Evolutionary conservation across 768 basidiomycete species (phyloP).

Genomic region (Vararia minispora): DNA sequence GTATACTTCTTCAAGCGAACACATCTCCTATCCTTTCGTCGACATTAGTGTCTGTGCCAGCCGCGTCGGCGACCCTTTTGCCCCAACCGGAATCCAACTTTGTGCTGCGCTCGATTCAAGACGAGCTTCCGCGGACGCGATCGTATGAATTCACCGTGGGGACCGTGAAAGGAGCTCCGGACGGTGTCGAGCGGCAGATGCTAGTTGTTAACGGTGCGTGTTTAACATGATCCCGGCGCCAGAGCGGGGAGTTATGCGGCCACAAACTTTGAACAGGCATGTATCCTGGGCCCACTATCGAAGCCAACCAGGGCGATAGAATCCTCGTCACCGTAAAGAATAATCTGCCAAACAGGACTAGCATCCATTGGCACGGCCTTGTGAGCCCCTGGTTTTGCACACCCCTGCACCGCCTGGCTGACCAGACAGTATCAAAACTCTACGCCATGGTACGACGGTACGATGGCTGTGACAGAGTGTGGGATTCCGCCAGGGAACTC

Average conservation of each 20-base stretch:
- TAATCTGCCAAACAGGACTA: conserved; percentile 21
- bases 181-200: conserved; percentile 30
- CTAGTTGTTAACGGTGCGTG: conserved; percentile 34
- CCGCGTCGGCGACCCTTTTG: conserved; percentile 1
- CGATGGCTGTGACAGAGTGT: conserved; percentile 36
- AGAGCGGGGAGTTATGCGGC: no score
- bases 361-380: conserved; percentile 26
- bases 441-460: conserved; percentile 39
- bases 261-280: conserved; percentile 13
- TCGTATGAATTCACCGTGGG: conserved; percentile 32
- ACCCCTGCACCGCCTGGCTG: neutral
- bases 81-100: conserved; percentile 8
- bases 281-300: conserved; percentile 28
- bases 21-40: conserved; percentile 2
- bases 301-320: conserved; percentile 26
- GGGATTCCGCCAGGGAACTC: conserved; percentile 40
- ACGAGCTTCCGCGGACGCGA: conserved; percentile 26
- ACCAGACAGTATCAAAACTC: conserved; percentile 28
- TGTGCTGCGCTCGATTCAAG: conserved; percentile 7
- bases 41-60: conserved; percentile 1
- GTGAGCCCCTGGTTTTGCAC: conserved; percentile 10
- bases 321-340: conserved; percentile 27
- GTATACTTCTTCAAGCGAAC: conserved; percentile 10
- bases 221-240: neutral
- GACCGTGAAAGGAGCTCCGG: conserved; percentile 27